These are phyloP conservation scores for Onygenales sp. DNA, from an alignment of 2,329 filamentous ascomycete genomes.

Conservation along the genomic window DNA sequence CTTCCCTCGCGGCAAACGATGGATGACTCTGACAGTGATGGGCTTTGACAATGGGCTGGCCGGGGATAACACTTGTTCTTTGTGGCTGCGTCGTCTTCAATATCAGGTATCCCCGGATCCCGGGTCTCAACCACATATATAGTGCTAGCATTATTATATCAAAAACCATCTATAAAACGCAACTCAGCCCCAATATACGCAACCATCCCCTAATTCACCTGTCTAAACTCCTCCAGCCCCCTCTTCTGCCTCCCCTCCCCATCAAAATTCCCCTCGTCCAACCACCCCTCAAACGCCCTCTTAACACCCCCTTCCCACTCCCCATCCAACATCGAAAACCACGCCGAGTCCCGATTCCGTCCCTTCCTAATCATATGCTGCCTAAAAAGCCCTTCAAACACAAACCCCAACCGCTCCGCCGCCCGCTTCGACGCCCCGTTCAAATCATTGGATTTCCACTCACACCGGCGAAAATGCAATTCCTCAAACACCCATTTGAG, in stretches of 20 bases:
- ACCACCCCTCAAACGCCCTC: conserved; percentile 44
- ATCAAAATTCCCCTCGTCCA: conserved; percentile 48
- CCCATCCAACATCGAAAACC: conserved; percentile 49
- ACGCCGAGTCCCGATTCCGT: conserved; percentile 48
- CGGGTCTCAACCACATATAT: too few relatives aligned
- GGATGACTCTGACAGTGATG: too few relatives aligned
- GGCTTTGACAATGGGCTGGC: too few relatives aligned
- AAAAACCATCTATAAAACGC: too few relatives aligned
- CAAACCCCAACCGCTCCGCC: conserved; percentile 49
- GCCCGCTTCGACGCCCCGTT: conserved; percentile 48
- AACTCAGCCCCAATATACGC: neutral
- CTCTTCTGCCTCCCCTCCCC: conserved; percentile 42
- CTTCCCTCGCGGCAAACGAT: too few relatives aligned
- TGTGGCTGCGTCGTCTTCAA: too few relatives aligned
- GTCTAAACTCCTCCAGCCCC: conserved; percentile 31
- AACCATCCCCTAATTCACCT: neutral
- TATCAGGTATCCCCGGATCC: too few relatives aligned
- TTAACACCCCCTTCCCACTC: conserved; percentile 46
- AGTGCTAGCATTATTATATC: too few relatives aligned
- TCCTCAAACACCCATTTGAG: conserved; percentile 45
- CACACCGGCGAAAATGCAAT: conserved; percentile 47
- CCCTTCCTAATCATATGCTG: conserved; percentile 54
- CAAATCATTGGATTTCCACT: conserved; percentile 55
- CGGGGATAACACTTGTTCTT: too few relatives aligned
- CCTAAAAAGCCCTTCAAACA: conserved; percentile 50